phyloP scores from a whole-genome alignment of 148 eudicot genomes.

The Limonium bicolor region DNA sequence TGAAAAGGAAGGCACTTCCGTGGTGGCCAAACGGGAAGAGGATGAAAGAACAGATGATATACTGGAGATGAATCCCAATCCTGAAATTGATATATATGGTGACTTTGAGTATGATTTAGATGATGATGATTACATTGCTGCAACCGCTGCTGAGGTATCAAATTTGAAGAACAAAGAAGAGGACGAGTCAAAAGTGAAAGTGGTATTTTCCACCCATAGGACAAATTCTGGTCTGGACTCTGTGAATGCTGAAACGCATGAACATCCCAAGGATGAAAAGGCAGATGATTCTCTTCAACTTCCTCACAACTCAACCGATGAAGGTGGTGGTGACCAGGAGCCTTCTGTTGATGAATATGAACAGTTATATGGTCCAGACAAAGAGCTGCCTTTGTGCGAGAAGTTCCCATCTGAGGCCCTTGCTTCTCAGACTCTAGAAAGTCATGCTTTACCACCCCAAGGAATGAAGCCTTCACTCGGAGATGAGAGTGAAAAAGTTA shows the following conservation, averaged over 20 bases:
- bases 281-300: slow-evolving; percentile 3
- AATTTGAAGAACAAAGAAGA: slow-evolving; percentile 35
- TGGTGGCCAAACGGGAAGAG: slow-evolving; percentile 11
- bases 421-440: slow-evolving; percentile 12
- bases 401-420: slow-evolving; percentile 15
- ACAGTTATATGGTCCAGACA: slow-evolving; percentile 86
- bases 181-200: slow-evolving; percentile 51
- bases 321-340: slow-evolving; percentile 26
- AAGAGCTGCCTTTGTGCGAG: slow-evolving; percentile 32
- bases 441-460: slow-evolving; percentile 8
- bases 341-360: slow-evolving; percentile 61
- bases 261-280: slow-evolving; percentile 3
- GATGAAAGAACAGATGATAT: slow-evolving; percentile 39
- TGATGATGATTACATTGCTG: slow-evolving; percentile 61
- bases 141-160: slow-evolving; percentile 25
- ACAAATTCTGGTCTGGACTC: slow-evolving; percentile 12
- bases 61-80: slow-evolving; percentile 60
- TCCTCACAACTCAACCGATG: slow-evolving; percentile 19
- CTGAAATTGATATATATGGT: slow-evolving; percentile 88
- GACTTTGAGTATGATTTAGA: slow-evolving; percentile 89
- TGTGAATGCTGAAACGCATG: slow-evolving; percentile 11
- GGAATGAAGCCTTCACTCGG: slow-evolving; percentile 9
- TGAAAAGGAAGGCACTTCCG: slow-evolving; percentile 11
- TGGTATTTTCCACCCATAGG: slow-evolving; percentile 56
- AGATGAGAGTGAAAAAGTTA: slow-evolving; percentile 7